phyloP scores from a whole-genome alignment of 139 green algal genomes.

The Asterochloris sp. region DNA sequence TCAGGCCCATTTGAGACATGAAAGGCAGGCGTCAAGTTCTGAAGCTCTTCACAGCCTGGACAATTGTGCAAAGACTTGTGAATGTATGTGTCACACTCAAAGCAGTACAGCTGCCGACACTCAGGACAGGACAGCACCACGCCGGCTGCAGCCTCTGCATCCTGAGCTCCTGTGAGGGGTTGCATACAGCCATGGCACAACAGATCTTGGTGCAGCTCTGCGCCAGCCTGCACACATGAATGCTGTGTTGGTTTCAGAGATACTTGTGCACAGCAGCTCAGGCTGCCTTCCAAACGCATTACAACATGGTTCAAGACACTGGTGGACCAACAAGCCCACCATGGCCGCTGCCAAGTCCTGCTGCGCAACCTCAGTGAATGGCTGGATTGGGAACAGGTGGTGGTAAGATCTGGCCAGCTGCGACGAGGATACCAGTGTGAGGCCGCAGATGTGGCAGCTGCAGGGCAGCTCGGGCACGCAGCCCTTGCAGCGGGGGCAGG shows the following conservation, averaged over 20 bases:
- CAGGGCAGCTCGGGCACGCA: conserved; percentile 75
- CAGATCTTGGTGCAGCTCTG: not conserved
- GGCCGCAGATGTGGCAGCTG: conserved; percentile 85
- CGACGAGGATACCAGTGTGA: conserved; percentile 93
- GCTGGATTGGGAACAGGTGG: conserved; percentile 92
- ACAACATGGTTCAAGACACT: not conserved
- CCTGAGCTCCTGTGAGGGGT: conserved; percentile 13
- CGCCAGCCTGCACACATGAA: too few species aligned
- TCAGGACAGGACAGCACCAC: conserved; percentile 64
- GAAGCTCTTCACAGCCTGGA: conserved; percentile 75
- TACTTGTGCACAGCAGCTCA: not conserved
- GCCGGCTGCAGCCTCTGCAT: conserved; percentile 1
- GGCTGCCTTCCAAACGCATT: not conserved
- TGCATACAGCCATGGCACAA: conserved; percentile 61
- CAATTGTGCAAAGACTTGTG: conserved; percentile 95
- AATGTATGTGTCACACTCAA: conserved; percentile 91
- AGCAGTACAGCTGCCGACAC: conserved; percentile 86
- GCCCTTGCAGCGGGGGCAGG: conserved; percentile 67
- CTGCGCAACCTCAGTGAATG: conserved; percentile 63
- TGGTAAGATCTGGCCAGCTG: conserved; percentile 97
- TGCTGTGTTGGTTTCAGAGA: too few species aligned
- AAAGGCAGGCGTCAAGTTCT: too few species aligned
- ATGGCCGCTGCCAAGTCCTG: conserved; percentile 10
- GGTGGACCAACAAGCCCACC: not conserved
- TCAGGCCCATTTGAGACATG: too few species aligned